Evolutionary conservation across 2,329 filamentous ascomycete species (phyloP).

Genomic region (Zymoseptoria pseudotritici): DNA sequence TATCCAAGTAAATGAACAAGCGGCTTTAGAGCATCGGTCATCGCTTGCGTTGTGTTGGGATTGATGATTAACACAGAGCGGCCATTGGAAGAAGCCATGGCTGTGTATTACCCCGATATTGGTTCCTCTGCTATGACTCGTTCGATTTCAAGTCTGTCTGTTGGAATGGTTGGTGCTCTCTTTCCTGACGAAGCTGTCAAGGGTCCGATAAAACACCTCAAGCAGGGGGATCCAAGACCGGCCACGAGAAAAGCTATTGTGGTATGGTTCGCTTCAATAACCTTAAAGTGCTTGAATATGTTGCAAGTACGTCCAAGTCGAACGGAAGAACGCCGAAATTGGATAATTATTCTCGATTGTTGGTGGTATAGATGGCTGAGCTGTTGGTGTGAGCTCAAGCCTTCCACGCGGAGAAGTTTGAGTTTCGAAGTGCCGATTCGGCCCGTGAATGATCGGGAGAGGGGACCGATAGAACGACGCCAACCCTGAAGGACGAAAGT

Average conservation of each 20-base stretch:
- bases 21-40: slow-evolving; percentile 60
- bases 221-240: not conserved
- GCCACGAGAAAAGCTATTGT: not conserved
- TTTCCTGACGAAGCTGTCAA: not conserved
- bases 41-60: slow-evolving; percentile 65
- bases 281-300: not conserved
- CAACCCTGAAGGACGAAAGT: not conserved
- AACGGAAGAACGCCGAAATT: not conserved
- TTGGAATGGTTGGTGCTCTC: not conserved
- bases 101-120: not conserved
- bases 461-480: not conserved
- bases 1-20: slow-evolving; percentile 40
- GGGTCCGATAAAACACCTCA: not conserved
- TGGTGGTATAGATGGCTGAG: no score
- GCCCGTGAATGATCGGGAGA: no score
- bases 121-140: not conserved
- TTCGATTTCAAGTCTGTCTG: not conserved
- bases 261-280: not conserved
- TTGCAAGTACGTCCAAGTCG: not conserved
- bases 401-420: not conserved
- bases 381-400: not conserved
- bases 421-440: not conserved
- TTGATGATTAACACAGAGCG: slow-evolving; percentile 63
- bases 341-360: not conserved
- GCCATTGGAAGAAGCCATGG: slow-evolving; percentile 7